phyloP scores from a whole-genome alignment of 108 stramenopile species.

The Epithemia pelagica region DNA sequence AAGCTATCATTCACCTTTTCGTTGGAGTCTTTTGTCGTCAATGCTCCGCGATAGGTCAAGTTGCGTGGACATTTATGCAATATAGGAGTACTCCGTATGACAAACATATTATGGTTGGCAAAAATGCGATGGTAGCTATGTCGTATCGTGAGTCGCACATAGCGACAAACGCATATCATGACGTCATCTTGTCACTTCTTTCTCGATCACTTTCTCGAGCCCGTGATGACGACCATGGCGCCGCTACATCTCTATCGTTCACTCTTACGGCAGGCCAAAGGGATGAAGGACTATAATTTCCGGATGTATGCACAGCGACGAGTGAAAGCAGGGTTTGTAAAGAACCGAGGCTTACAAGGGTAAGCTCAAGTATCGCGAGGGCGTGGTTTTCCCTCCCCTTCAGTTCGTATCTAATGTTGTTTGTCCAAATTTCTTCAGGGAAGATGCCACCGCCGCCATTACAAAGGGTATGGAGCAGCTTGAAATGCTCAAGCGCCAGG shows the following conservation, averaged over 20 bases:
- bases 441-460: constrained; percentile 48
- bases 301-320: constrained; percentile 62
- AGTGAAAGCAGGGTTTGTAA: constrained; percentile 61
- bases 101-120: no score
- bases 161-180: no score
- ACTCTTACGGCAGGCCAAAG: constrained; percentile 61
- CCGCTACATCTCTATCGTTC: constrained; percentile 50
- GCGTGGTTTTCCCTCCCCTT: constrained; percentile 2
- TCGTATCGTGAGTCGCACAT: no score
- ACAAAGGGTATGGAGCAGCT: constrained; percentile 60
- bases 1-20: no score
- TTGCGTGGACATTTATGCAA: no score
- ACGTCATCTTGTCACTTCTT: no score
- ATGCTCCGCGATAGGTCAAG: no score
- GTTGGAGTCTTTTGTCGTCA: no score
- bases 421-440: constrained; percentile 23
- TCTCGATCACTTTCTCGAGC: no score
- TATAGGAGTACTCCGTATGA: no score
- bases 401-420: no score
- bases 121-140: no score
- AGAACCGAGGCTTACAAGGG: constrained; percentile 58
- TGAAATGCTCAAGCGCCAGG: constrained; percentile 58
- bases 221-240: constrained; percentile 27
- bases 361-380: constrained; percentile 22
- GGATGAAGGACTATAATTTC: constrained; percentile 82